These are phyloP conservation scores for Austroboletus niveus DNA, from an alignment of 1,284 basidiomycete genomes.

Conservation along the genomic window DNA sequence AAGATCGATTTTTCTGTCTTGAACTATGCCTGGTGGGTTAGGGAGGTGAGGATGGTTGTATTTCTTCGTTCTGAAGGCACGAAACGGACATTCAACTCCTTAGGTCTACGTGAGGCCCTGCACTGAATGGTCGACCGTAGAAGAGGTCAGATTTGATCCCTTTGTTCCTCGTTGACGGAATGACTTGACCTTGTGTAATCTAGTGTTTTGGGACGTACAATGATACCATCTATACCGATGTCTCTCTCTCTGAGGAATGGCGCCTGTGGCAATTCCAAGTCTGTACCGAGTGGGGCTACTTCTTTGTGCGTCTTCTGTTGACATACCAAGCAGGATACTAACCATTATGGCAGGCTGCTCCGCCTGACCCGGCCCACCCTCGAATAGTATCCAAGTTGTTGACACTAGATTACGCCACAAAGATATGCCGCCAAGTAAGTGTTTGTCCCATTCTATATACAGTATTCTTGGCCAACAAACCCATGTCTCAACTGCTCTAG, in stretches of 20 bases:
- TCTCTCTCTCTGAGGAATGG: conserved; percentile 70
- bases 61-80: background rate
- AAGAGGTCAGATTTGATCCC: conserved; percentile 48
- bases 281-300: conserved; percentile 95
- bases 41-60: conserved; percentile 46
- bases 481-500: conserved; percentile 34
- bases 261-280: conserved; percentile 90
- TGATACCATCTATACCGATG: conserved; percentile 62
- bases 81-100: background rate
- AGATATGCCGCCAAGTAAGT: conserved; percentile 73
- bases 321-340: background rate
- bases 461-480: background rate
- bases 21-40: conserved; percentile 79
- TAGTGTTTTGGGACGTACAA: conserved; percentile 88
- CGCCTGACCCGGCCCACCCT: conserved; percentile 60
- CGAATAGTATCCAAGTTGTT: conserved; percentile 74
- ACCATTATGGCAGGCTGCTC: conserved; percentile 51
- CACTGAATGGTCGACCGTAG: conserved; percentile 47
- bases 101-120: conserved; percentile 65
- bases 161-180: background rate
- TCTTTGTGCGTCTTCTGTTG: conserved; percentile 48
- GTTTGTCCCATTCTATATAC: background rate
- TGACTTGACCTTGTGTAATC: background rate
- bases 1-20: conserved; percentile 57
- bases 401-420: conserved; percentile 75